phyloP scores from a whole-genome alignment of 108 stramenopile species.

The Chaetoceros muelleri region DNA sequence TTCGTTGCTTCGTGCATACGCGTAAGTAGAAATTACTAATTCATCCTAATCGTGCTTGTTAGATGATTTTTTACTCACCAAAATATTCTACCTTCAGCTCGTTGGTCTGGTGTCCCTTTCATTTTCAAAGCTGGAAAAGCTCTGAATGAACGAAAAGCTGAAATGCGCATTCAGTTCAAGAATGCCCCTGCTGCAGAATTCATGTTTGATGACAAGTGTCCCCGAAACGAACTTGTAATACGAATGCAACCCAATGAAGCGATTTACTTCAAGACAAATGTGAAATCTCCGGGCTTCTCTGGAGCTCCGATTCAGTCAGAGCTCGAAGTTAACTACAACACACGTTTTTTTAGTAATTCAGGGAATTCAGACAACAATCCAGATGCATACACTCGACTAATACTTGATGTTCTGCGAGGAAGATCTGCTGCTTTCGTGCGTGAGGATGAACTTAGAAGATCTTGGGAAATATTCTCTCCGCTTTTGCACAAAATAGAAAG shows the following conservation, averaged over 20 bases:
- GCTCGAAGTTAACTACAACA: slow-evolving; percentile 86
- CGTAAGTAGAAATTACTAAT: too few species aligned
- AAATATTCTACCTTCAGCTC: too few species aligned
- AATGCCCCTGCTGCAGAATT: slow-evolving; percentile 56
- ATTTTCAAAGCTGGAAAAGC: slow-evolving; percentile 97
- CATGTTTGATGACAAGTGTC: slow-evolving; percentile 42
- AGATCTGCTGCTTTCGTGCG: slow-evolving; percentile 89
- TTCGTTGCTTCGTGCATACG: slow-evolving; percentile 82
- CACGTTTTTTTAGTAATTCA: slow-evolving; percentile 35
- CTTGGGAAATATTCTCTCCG: slow-evolving; percentile 96
- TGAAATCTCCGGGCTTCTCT: slow-evolving; percentile 87
- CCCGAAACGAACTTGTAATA: slow-evolving; percentile 93
- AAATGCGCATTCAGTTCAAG: slow-evolving; percentile 92
- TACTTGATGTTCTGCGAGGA: slow-evolving; percentile 91
- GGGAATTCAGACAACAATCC: slow-evolving; percentile 38
- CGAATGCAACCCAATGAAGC: slow-evolving; percentile 85
- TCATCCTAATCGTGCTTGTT: too few species aligned
- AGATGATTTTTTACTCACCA: too few species aligned
- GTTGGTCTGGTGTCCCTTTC: slow-evolving; percentile 96
- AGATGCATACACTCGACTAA: slow-evolving; percentile 94
- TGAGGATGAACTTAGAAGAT: slow-evolving; percentile 86
- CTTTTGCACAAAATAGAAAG: slow-evolving; percentile 82
- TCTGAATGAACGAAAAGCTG: slow-evolving; percentile 91
- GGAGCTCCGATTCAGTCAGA: slow-evolving; percentile 81
- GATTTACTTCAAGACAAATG: slow-evolving; percentile 95